These are phyloP conservation scores for Santalum album DNA, from an alignment of 164 flowering plant genomes.

Conservation along the genomic window DNA sequence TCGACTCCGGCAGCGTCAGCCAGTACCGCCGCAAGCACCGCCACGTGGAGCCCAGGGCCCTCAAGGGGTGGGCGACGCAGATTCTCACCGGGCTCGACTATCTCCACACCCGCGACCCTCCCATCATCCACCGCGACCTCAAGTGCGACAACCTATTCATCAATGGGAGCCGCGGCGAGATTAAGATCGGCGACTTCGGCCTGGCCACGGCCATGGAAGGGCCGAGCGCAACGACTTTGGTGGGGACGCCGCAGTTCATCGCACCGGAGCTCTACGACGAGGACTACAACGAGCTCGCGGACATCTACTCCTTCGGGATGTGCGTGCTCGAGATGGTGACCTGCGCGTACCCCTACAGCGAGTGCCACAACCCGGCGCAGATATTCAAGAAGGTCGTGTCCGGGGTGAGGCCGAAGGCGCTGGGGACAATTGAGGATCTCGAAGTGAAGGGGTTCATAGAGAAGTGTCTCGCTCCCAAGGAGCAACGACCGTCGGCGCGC, in stretches of 20 bases:
- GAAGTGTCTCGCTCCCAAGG: slow-evolving; percentile 65
- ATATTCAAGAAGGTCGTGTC: slow-evolving; percentile 71
- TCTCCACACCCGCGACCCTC: slow-evolving; percentile 57
- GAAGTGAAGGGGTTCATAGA: slow-evolving; percentile 67
- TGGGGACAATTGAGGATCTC: slow-evolving; percentile 53
- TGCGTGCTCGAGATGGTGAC: slow-evolving; percentile 77
- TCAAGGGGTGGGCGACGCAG: slow-evolving; percentile 80
- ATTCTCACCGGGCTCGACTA: slow-evolving; percentile 53
- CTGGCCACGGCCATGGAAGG: slow-evolving; percentile 62
- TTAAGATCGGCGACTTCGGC: slow-evolving; percentile 83
- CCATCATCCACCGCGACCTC: slow-evolving; percentile 60
- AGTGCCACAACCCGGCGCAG: slow-evolving; percentile 65
- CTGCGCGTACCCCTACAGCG: slow-evolving; percentile 60
- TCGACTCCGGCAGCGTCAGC: slow-evolving; percentile 78
- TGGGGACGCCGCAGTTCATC: slow-evolving; percentile 85
- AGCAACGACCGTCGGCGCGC: slow-evolving; percentile 45
- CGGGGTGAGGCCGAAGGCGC: slow-evolving; percentile 70
- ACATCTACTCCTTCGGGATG: slow-evolving; percentile 79
- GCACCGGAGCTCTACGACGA: slow-evolving; percentile 84
- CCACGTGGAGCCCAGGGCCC: slow-evolving; percentile 56
- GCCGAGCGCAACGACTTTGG: slow-evolving; percentile 28
- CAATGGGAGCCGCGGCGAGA: slow-evolving; percentile 64
- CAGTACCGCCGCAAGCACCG: slow-evolving; percentile 64
- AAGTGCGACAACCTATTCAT: slow-evolving; percentile 75
- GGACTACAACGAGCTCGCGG: slow-evolving; percentile 65